Conservation (phyloP, 495 filamentous ascomycete genomes). For the Penicillium salamii region DNA sequence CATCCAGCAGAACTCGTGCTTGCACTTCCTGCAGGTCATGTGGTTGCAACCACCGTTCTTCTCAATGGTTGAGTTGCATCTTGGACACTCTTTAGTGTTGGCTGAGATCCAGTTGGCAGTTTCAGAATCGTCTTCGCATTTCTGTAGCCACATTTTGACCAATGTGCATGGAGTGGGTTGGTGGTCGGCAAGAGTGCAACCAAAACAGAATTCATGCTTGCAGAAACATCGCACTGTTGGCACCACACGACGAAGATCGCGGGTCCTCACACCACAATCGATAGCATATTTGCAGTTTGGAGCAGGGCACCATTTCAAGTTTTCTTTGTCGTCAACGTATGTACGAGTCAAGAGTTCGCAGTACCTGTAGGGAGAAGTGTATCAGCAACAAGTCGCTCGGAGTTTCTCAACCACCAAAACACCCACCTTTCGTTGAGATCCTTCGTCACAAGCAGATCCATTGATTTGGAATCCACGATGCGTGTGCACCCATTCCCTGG, state of each 20-base stretch:
- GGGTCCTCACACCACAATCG: conserved; percentile 81
- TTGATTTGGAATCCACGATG: conserved; percentile 85
- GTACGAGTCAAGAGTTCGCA: conserved; percentile 84
- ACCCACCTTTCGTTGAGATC: conserved; percentile 66
- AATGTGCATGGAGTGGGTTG: conserved; percentile 88
- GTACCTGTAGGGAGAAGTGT: conserved; percentile 53
- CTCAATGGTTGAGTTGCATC: conserved; percentile 93
- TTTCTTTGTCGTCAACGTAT: conserved; percentile 94
- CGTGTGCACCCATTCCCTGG: conserved; percentile 82
- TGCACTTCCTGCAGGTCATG: conserved; percentile 99
- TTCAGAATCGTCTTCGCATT: conserved; percentile 97
- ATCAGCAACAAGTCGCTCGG: conserved; percentile 7
- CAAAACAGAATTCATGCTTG: conserved; percentile 88
- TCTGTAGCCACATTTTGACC: conserved; percentile 96
- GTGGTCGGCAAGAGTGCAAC: conserved; percentile 89
- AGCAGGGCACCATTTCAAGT: conserved; percentile 94
- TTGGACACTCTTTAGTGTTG: conserved; percentile 97
- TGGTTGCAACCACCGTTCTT: conserved; percentile 99
- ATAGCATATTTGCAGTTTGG: conserved; percentile 92
- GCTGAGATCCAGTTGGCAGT: conserved; percentile 99
- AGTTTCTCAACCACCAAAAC: neutral
- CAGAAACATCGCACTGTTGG: conserved; percentile 86
- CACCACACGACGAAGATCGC: conserved; percentile 77
- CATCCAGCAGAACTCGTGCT: conserved; percentile 99
- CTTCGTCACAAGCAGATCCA: conserved; percentile 75